Evolutionary conservation across 306 rosid species (phyloP).

Genomic region (Bauhinia variegata): DNA sequence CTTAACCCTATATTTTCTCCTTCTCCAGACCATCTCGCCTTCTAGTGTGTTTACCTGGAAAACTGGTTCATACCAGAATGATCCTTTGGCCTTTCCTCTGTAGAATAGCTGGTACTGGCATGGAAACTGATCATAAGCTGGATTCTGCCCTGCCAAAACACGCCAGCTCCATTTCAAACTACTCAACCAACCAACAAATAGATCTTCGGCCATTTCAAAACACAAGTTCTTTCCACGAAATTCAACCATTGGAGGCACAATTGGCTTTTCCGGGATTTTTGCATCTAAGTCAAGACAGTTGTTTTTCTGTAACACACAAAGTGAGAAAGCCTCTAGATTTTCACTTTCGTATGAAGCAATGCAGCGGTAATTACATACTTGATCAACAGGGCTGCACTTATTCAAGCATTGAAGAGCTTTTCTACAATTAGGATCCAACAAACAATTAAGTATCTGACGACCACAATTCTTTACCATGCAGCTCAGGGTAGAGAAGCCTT

Average conservation of each 20-base stretch:
- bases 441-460: slow-evolving; percentile 70
- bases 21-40: slow-evolving; percentile 80
- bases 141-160: slow-evolving; percentile 84
- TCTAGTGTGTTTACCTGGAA: slow-evolving; percentile 83
- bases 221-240: slow-evolving; percentile 54
- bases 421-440: slow-evolving; percentile 81
- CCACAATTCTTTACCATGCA: slow-evolving; percentile 88
- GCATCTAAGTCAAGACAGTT: slow-evolving; percentile 86
- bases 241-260: slow-evolving; percentile 55
- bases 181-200: slow-evolving; percentile 80
- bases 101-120: slow-evolving; percentile 87
- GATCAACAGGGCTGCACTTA: slow-evolving; percentile 84
- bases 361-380: slow-evolving; percentile 82
- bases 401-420: slow-evolving; percentile 88
- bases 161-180: slow-evolving; percentile 85
- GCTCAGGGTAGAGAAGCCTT: slow-evolving; percentile 75
- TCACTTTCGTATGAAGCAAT: slow-evolving; percentile 82
- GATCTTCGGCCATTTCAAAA: slow-evolving; percentile 72
- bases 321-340: slow-evolving; percentile 79
- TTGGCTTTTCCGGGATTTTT: slow-evolving; percentile 66
- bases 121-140: slow-evolving; percentile 87
- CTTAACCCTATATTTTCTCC: slow-evolving; percentile 76
- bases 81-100: slow-evolving; percentile 82
- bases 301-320: slow-evolving; percentile 84
- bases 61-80: slow-evolving; percentile 92